Conservation (phyloP, 257 asterid species). For the Solanum virginianum region DNA sequence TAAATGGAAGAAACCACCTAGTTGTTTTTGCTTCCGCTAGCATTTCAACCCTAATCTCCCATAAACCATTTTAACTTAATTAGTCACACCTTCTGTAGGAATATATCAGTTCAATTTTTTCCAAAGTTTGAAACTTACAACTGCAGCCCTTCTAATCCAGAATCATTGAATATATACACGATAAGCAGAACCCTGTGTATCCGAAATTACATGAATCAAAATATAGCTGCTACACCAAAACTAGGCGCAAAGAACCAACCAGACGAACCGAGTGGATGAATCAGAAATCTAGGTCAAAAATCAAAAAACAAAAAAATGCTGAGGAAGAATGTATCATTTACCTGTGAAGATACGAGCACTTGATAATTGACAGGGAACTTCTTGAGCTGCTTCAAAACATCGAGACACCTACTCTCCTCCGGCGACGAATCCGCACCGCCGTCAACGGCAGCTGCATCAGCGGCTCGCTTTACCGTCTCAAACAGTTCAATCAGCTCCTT, state of each 20-base stretch:
- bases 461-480: constrained; percentile 70
- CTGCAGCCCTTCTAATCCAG: neutral
- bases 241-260: too few relatives aligned
- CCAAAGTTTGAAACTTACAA: neutral
- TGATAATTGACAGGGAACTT: constrained; percentile 79
- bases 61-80: neutral
- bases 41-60: neutral
- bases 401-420: constrained; percentile 46
- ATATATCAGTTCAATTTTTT: neutral
- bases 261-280: too few relatives aligned
- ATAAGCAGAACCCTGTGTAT: neutral
- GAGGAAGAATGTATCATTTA: constrained; percentile 3
- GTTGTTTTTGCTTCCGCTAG: neutral
- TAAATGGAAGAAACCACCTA: neutral
- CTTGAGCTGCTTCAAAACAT: constrained; percentile 54
- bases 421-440: constrained; percentile 17
- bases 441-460: constrained; percentile 30
- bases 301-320: neutral
- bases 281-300: neutral
- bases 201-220: neutral
- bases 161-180: neutral
- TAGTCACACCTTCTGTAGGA: neutral
- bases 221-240: too few relatives aligned
- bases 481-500: constrained; percentile 68
- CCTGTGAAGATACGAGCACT: constrained; percentile 86